phyloP scores from a whole-genome alignment of 306 rosid species.

The Cicer bijugum region DNA sequence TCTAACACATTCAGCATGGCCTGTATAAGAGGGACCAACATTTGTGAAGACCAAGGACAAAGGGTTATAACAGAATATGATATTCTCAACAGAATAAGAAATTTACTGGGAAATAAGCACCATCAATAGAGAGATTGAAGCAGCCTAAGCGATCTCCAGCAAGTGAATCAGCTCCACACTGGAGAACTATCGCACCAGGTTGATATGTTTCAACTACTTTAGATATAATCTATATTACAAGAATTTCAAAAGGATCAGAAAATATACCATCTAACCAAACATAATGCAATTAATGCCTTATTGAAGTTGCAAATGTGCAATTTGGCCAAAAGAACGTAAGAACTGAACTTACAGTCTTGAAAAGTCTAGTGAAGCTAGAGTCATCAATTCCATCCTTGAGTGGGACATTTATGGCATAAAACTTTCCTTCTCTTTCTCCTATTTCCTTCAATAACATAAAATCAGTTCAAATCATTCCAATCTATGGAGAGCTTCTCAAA shows the following conservation, averaged over 20 bases:
- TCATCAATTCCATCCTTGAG: slow-evolving; percentile 99
- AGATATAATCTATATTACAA: slow-evolving; percentile 73
- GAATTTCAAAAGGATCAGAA: slow-evolving; percentile 38
- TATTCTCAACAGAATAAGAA: slow-evolving; percentile 43
- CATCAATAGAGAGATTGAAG: slow-evolving; percentile 99
- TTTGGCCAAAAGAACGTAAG: slow-evolving; percentile 15
- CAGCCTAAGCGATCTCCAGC: slow-evolving; percentile 99
- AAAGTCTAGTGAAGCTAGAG: slow-evolving; percentile 90
- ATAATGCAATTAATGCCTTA: slow-evolving; percentile 34
- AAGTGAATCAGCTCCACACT: slow-evolving; percentile 99
- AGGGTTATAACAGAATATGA: slow-evolving; percentile 13
- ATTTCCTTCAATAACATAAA: slow-evolving; percentile 77
- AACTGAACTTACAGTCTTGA: slow-evolving; percentile 77
- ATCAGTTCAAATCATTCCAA: slow-evolving; percentile 52
- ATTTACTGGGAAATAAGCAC: slow-evolving; percentile 71
- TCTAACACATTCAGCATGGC: slow-evolving; percentile 95
- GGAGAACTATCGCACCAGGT: slow-evolving; percentile 97
- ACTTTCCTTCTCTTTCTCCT: slow-evolving; percentile 98
- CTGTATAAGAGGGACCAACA: slow-evolving; percentile 50
- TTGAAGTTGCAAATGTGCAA: slow-evolving; percentile 61
- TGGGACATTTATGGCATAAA: slow-evolving; percentile 97
- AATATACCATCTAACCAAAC: slow-evolving; percentile 40
- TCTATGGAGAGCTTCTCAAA: slow-evolving; percentile 25
- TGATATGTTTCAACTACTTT: slow-evolving; percentile 95
- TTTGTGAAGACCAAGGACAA: slow-evolving; percentile 20